These are phyloP conservation scores for Akanthomyces muscarius DNA, from an alignment of 2,329 filamentous ascomycete genomes.

Conservation along the genomic window DNA sequence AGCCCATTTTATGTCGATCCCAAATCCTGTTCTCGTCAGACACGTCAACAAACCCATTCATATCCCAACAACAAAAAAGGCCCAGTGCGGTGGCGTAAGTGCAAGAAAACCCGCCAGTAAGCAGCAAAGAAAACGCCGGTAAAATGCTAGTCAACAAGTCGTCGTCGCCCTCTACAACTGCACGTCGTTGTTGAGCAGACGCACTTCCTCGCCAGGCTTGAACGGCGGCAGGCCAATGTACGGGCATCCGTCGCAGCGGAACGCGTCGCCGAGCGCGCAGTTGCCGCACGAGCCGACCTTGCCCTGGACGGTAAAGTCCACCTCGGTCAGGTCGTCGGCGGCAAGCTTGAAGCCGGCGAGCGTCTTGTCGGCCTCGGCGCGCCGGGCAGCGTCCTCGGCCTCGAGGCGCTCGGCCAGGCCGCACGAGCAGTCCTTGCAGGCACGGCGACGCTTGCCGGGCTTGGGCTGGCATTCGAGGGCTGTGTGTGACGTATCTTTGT, in stretches of 20 bases:
- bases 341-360: conserved; percentile 69
- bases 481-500: conserved; percentile 28
- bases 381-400: conserved; percentile 73
- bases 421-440: conserved; percentile 97
- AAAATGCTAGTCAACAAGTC: conserved; percentile 2
- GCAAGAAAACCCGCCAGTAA: conserved; percentile 3
- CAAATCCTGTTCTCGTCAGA: conserved; percentile 14
- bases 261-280: conserved; percentile 89
- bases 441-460: conserved; percentile 80
- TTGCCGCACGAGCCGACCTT: conserved; percentile 95
- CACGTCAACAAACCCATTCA: neutral
- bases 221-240: conserved; percentile 93
- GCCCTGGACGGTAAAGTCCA: conserved; percentile 96
- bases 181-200: conserved; percentile 77
- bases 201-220: conserved; percentile 93
- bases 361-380: conserved; percentile 61
- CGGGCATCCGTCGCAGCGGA: conserved; percentile 68
- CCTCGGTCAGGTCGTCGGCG: conserved; percentile 72
- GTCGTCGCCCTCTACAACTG: conserved; percentile 56
- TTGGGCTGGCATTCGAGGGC: conserved; percentile 85
- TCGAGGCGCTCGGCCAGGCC: conserved; percentile 82
- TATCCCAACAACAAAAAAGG: neutral
- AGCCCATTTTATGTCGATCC: conserved; percentile 14
- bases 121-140: conserved; percentile 9
- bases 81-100: neutral